Conservation (phyloP, 306 rosid genomes). For the Cotoneaster glaucophyllus region DNA sequence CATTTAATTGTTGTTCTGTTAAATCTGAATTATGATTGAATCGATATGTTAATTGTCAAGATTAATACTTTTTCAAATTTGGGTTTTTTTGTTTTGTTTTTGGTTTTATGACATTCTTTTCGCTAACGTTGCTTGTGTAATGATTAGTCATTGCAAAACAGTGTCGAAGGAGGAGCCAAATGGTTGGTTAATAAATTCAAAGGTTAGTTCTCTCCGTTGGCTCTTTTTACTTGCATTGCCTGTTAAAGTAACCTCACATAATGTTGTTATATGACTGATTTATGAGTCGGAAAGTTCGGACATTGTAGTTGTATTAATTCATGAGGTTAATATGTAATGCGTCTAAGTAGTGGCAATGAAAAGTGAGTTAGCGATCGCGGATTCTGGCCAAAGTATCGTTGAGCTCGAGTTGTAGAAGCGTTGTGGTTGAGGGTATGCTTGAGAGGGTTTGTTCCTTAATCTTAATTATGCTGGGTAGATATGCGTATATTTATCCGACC, state of each 20-base stretch:
- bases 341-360: neutral
- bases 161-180: slow-evolving; percentile 69
- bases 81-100: neutral
- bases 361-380: neutral
- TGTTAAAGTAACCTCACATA: neutral
- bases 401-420: neutral
- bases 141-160: slow-evolving; percentile 55
- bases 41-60: neutral
- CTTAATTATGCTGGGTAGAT: neutral
- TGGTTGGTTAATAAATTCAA: slow-evolving; percentile 80
- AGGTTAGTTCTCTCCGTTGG: slow-evolving; percentile 41
- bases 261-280: neutral
- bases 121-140: slow-evolving; percentile 24
- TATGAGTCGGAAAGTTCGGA: neutral
- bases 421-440: neutral
- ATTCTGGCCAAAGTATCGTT: neutral
- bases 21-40: neutral
- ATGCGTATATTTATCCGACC: neutral
- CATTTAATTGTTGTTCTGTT: neutral
- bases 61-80: neutral
- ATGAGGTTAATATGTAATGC: neutral
- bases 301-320: neutral
- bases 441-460: neutral
- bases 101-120: neutral
- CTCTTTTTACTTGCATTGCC: neutral